phyloP scores from a whole-genome alignment of 192 early-diverging fungal species.

The Coemansia sp. region DNA sequence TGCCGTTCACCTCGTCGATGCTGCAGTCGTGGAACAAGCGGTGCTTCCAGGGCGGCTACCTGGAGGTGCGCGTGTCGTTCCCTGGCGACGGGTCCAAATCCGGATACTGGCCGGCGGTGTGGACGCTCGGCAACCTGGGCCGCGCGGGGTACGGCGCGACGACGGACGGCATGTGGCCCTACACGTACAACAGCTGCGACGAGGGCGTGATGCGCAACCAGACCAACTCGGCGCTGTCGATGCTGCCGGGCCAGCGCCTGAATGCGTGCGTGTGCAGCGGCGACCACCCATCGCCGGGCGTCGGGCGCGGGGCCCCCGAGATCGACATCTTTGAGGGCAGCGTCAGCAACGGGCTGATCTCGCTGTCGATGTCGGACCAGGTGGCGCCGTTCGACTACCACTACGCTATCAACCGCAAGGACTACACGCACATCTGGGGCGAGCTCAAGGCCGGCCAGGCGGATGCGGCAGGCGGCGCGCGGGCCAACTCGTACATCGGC shows the following conservation, averaged over 20 bases:
- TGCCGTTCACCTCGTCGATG: constrained; percentile 57
- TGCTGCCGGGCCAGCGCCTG: constrained; percentile 55
- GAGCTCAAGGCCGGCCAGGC: constrained; percentile 17
- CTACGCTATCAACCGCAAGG: constrained; percentile 40
- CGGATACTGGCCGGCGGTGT: constrained; percentile 58
- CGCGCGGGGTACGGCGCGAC: constrained; percentile 57
- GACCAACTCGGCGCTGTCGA: constrained; percentile 53
- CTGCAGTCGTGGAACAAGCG: constrained; percentile 64
- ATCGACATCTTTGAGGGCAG: constrained; percentile 56
- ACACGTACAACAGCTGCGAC: constrained; percentile 53
- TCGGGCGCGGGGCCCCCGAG: constrained; percentile 57
- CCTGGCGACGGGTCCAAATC: constrained; percentile 47
- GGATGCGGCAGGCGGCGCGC: constrained; percentile 22
- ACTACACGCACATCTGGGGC: constrained; percentile 48
- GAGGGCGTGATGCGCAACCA: constrained; percentile 55
- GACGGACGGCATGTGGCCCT: constrained; percentile 58
- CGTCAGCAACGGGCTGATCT: constrained; percentile 21
- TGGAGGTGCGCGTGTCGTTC: constrained; percentile 58
- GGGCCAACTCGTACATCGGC: constrained; percentile 50
- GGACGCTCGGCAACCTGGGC: constrained; percentile 58
- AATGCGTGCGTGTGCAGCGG: constrained; percentile 53
- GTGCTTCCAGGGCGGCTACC: constrained; percentile 59
- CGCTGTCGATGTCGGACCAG: constrained; percentile 51
- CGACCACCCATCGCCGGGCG: constrained; percentile 53
- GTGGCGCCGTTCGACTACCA: constrained; percentile 54